A percentile compares a stretch with the other conserved stretches of the same genome.
These are phyloP conservation scores for Berberis thunbergii DNA, from an alignment of 164 flowering plant genomes.

Conservation along the genomic window DNA sequence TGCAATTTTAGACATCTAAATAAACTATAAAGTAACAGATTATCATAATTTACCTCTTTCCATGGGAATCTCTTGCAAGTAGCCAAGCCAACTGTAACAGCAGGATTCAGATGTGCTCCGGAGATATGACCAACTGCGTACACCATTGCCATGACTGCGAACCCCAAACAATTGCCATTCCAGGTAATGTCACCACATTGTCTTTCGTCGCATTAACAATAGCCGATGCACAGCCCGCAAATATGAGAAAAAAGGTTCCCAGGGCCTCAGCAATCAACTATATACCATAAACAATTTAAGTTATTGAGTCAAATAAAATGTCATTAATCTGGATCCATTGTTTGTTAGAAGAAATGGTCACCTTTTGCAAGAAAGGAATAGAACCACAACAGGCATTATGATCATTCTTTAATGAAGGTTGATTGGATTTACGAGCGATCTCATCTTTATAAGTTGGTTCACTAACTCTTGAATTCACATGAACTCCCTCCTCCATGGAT, in stretches of 20 bases:
- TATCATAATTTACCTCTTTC: conserved; percentile 31
- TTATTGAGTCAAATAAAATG: background rate
- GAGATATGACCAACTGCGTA: conserved; percentile 58
- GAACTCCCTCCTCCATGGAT: conserved; percentile 4
- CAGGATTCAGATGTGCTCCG: conserved; percentile 61
- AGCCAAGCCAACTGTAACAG: conserved; percentile 55
- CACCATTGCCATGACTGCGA: conserved; percentile 51
- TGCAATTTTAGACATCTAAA: no score
- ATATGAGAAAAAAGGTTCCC: conserved; percentile 55
- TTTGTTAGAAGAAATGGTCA: conserved; percentile 1
- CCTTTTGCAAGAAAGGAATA: conserved; percentile 40
- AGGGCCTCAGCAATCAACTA: conserved; percentile 53
- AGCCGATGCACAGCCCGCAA: conserved; percentile 51
- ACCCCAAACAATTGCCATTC: conserved; percentile 46
- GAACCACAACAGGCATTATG: conserved; percentile 11
- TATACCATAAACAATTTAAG: background rate
- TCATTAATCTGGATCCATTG: background rate
- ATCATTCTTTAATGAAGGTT: background rate
- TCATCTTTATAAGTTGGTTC: background rate
- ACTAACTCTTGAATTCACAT: background rate
- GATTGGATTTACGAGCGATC: background rate
- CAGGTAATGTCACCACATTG: conserved; percentile 33
- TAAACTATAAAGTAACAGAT: background rate
- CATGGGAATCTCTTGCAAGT: conserved; percentile 46
- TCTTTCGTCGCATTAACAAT: conserved; percentile 31